Evolutionary conservation across 1,284 basidiomycete species (phyloP).

Genomic region (Ustilago esculenta): DNA sequence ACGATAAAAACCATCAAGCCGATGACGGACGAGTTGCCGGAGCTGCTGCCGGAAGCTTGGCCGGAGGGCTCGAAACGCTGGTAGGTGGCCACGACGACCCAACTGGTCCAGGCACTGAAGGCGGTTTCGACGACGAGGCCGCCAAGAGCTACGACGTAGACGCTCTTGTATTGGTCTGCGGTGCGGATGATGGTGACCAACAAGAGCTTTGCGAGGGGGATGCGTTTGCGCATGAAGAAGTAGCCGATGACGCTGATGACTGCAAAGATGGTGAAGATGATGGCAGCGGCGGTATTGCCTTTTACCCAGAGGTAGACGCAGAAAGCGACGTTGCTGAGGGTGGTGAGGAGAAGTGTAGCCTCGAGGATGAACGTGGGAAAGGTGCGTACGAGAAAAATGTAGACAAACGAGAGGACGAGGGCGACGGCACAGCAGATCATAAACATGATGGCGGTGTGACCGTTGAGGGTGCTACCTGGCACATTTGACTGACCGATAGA

Average conservation of each 20-base stretch:
- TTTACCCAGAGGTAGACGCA: slow-evolving; percentile 52
- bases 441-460: slow-evolving; percentile 75
- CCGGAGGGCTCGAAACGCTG: slow-evolving; percentile 56
- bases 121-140: slow-evolving; percentile 53
- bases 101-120: slow-evolving; percentile 56
- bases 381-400: slow-evolving; percentile 74
- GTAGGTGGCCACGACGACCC: slow-evolving; percentile 59
- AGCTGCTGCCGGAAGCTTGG: slow-evolving; percentile 33
- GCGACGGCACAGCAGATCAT: slow-evolving; percentile 75
- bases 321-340: slow-evolving; percentile 52
- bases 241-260: slow-evolving; percentile 57
- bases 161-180: slow-evolving; percentile 55
- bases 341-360: slow-evolving; percentile 52
- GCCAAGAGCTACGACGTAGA: slow-evolving; percentile 53
- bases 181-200: slow-evolving; percentile 56
- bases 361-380: slow-evolving; percentile 74
- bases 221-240: slow-evolving; percentile 60
- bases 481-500: slow-evolving; percentile 71
- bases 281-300: slow-evolving; percentile 52
- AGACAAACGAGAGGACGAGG: slow-evolving; percentile 70
- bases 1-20: slow-evolving; percentile 61
- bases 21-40: slow-evolving; percentile 47
- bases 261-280: slow-evolving; percentile 63
- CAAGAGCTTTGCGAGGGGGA: slow-evolving; percentile 58
- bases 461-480: slow-evolving; percentile 79